These are phyloP conservation scores for Asclepias syriaca DNA, from an alignment of 257 asterid species.

Conservation along the genomic window DNA sequence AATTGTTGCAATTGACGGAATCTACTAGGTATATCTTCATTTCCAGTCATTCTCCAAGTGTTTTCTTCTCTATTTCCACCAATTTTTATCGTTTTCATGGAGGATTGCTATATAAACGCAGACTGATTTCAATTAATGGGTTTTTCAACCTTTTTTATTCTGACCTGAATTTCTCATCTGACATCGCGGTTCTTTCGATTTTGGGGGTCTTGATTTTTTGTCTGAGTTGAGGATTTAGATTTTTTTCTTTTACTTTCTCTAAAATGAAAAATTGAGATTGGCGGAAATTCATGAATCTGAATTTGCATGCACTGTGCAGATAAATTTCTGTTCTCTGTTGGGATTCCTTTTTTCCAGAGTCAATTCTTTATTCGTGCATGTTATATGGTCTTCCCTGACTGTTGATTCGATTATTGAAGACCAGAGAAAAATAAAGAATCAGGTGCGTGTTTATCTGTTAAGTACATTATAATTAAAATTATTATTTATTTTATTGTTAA, in stretches of 20 bases:
- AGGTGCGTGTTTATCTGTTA: neutral
- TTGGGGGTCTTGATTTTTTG: constrained; percentile 5
- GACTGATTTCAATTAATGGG: constrained; percentile 1
- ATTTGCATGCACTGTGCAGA: constrained; percentile 29
- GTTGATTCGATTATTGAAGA: constrained; percentile 7
- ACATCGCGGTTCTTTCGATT: neutral
- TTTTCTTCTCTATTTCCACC: constrained; percentile 1
- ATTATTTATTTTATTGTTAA: neutral
- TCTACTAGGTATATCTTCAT: constrained; percentile 29
- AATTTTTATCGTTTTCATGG: neutral
- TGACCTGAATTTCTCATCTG: neutral
- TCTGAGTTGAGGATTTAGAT: neutral
- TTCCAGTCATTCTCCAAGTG: neutral
- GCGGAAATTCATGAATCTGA: neutral
- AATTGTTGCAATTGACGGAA: constrained; percentile 14
- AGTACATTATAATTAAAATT: neutral
- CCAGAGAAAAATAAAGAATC: neutral
- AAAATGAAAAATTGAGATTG: neutral
- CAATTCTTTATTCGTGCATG: constrained; percentile 9
- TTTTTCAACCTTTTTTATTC: neutral
- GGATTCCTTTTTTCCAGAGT: constrained; percentile 16
- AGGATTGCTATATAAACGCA: neutral
- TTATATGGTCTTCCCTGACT: constrained; percentile 12
- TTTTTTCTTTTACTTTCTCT: neutral
- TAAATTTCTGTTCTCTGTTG: constrained; percentile 13